Conservation (phyloP, 1,284 basidiomycete species). For the Tranzscheliella williamsii region DNA sequence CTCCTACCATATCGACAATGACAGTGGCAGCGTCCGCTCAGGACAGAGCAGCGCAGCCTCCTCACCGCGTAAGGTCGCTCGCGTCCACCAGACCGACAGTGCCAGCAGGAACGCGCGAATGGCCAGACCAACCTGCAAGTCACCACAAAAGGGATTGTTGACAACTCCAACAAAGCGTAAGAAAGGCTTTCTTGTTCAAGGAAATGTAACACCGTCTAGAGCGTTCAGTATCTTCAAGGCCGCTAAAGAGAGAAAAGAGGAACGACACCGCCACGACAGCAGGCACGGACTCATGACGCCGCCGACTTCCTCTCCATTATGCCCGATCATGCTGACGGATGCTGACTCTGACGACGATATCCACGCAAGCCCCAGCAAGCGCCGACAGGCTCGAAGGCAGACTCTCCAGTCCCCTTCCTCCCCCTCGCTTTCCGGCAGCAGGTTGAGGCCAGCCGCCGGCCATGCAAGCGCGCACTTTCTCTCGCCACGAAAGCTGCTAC, state of each 20-base stretch:
- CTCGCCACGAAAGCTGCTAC: background rate
- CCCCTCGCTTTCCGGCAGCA: background rate
- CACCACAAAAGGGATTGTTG: conserved; percentile 9
- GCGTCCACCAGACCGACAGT: background rate
- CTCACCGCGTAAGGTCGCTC: background rate
- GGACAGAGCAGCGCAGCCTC: background rate
- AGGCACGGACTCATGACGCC: conserved; percentile 35
- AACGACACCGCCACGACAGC: conserved; percentile 3
- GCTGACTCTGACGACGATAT: too few species aligned
- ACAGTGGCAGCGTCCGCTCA: background rate
- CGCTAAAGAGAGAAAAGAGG: conserved; percentile 19
- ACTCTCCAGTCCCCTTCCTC: background rate
- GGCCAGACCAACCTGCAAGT: too few species aligned
- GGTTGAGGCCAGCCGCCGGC: background rate
- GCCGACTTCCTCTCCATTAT: conserved; percentile 23
- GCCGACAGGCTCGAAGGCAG: background rate
- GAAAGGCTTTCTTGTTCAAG: conserved; percentile 32
- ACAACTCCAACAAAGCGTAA: conserved; percentile 23
- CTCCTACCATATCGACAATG: background rate
- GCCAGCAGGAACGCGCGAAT: too few species aligned
- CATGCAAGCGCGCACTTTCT: background rate
- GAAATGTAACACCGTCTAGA: conserved; percentile 47
- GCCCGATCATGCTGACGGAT: too few species aligned
- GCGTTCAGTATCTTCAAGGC: conserved; percentile 39
- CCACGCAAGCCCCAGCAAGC: background rate